Evolutionary conservation across 371 early-diverging fungal genomes (phyloP).

Genomic region (Coemansia sp.): DNA sequence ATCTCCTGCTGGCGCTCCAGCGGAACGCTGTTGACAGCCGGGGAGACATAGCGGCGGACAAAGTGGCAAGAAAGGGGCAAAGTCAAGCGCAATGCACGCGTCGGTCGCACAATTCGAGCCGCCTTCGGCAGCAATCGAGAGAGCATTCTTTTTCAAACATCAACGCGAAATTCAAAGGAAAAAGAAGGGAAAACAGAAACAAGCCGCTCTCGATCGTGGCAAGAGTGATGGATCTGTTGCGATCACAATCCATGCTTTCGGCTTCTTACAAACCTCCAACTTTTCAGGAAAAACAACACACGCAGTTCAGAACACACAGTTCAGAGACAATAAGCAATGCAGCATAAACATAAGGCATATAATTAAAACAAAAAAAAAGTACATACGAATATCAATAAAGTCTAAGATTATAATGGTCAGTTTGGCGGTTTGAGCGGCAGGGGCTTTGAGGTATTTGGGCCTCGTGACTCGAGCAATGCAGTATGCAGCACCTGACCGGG

Average conservation of each 20-base stretch:
- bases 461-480: neutral
- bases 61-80: neutral
- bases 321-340: neutral
- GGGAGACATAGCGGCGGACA: neutral
- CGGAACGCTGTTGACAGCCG: neutral
- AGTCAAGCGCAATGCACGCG: neutral
- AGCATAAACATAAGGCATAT: no score
- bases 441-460: neutral
- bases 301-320: neutral
- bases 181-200: no score
- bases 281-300: neutral
- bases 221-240: neutral
- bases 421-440: neutral
- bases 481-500: neutral
- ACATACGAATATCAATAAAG: no score
- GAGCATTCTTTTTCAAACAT: no score
- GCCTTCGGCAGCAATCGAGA: no score
- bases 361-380: neutral
- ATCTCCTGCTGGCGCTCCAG: conserved; percentile 3
- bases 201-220: neutral
- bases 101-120: neutral
- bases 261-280: neutral
- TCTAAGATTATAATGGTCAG: neutral
- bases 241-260: neutral
- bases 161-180: no score